Percentiles rank a stretch among this genome's conserved stretches.
These are phyloP conservation scores for Musa beccarii DNA, from an alignment of 176 grass and related monocot species.

Conservation along the genomic window DNA sequence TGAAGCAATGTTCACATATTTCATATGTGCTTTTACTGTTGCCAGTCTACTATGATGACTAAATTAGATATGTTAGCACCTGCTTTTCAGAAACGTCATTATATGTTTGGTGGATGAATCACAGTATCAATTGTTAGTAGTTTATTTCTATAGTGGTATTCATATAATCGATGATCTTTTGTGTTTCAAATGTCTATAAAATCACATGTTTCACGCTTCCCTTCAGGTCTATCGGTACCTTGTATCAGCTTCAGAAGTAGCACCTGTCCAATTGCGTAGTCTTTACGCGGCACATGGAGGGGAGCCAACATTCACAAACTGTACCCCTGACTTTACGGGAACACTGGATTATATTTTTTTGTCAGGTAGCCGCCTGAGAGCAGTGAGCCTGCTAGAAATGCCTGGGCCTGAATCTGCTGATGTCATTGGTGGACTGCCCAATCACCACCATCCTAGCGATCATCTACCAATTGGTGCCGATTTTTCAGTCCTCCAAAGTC, in stretches of 20 bases:
- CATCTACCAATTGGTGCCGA: slow-evolving; percentile 81
- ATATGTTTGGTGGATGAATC: too few species aligned
- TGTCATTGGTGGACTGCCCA: slow-evolving; percentile 63
- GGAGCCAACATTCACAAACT: slow-evolving; percentile 81
- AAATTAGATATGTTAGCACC: too few species aligned
- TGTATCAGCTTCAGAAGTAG: slow-evolving; percentile 26
- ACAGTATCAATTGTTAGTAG: too few species aligned
- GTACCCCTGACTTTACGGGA: slow-evolving; percentile 82
- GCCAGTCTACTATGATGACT: too few species aligned
- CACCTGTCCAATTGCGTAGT: slow-evolving; percentile 44
- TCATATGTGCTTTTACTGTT: too few species aligned
- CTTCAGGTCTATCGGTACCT: slow-evolving; percentile 82
- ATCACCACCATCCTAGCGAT: slow-evolving; percentile 72
- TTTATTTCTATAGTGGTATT: too few species aligned
- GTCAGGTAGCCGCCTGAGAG: slow-evolving; percentile 31
- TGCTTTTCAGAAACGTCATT: too few species aligned
- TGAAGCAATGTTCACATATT: too few species aligned
- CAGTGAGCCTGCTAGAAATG: slow-evolving; percentile 54
- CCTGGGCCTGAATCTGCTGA: slow-evolving; percentile 43
- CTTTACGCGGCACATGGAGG: slow-evolving; percentile 72
- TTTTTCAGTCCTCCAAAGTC: slow-evolving; percentile 31
- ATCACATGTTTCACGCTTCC: not conserved
- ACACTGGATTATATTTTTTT: slow-evolving; percentile 80
- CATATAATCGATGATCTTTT: too few species aligned
- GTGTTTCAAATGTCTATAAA: not conserved